Evolutionary conservation across 441 rosid genomes (phyloP).

Genomic region (Populus hybrid): DNA sequence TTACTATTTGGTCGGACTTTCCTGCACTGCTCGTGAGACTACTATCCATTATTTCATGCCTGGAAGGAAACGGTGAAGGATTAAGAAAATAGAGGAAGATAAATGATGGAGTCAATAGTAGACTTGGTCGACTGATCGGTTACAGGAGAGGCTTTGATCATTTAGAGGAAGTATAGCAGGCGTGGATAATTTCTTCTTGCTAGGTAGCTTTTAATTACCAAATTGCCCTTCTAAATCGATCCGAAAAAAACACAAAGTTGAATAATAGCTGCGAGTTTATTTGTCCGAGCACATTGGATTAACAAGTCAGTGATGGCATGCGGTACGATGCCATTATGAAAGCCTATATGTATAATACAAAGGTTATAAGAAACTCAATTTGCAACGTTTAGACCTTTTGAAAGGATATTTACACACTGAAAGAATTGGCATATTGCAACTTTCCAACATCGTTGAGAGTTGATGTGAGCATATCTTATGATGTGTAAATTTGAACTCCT

Average conservation of each 20-base stretch:
- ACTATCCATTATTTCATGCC: constrained; percentile 17
- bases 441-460: not conserved
- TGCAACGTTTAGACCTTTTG: not conserved
- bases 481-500: too few relatives aligned
- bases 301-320: not conserved
- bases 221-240: not conserved
- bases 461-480: not conserved
- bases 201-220: not conserved
- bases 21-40: constrained; percentile 10
- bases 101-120: not conserved
- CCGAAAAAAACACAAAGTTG: not conserved
- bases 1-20: constrained; percentile 11
- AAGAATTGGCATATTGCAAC: not conserved
- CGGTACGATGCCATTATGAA: not conserved
- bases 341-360: not conserved
- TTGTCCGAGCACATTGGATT: not conserved
- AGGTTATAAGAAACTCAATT: not conserved
- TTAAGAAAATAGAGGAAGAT: not conserved
- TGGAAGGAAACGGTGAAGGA: not conserved
- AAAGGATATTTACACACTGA: not conserved
- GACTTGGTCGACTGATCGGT: constrained; percentile 28
- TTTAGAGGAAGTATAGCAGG: not conserved
- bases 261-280: not conserved
- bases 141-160: constrained; percentile 5
- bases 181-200: not conserved